Evolutionary conservation across 202 grass and related monocot species (phyloP).

Genomic region (Bolboschoenoplectus hybrid): DNA sequence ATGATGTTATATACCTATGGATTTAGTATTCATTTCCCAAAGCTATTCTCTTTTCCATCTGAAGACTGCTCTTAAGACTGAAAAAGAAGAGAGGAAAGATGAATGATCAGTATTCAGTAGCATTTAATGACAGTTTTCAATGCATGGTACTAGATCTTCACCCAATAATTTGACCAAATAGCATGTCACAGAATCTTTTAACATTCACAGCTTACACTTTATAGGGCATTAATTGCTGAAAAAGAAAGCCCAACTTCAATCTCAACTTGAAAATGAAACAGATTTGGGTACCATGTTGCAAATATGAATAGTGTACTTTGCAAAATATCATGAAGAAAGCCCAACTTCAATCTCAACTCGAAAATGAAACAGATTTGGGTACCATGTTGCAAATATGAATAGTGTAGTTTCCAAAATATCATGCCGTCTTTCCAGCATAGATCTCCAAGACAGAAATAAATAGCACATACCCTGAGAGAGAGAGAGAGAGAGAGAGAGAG

Average conservation of each 20-base stretch:
- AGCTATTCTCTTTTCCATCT: slow-evolving; percentile 11
- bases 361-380: not conserved
- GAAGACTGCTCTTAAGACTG: slow-evolving; percentile 34
- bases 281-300: not conserved
- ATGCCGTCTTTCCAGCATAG: not conserved
- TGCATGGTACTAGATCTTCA: not conserved
- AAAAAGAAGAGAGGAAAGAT: slow-evolving; percentile 21
- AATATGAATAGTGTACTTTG: not conserved
- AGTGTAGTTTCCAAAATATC: not conserved
- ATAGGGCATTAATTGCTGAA: not conserved
- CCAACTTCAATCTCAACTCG: not conserved
- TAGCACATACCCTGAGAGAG: not conserved
- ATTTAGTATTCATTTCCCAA: slow-evolving; percentile 24
- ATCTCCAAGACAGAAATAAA: not conserved
- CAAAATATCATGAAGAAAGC: not conserved
- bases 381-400: not conserved
- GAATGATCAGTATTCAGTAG: not conserved
- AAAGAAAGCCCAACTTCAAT: not conserved
- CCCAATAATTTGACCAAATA: not conserved
- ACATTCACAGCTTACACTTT: not conserved
- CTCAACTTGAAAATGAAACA: not conserved
- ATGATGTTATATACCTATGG: not conserved
- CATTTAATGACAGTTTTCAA: not conserved
- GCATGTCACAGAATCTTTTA: not conserved
- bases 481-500: not conserved